A percentile compares a stretch with the other conserved stretches of the same genome.
phyloP scores from a whole-genome alignment of 768 basidiomycete species.

The Pleurotus salmoneostramineus region DNA sequence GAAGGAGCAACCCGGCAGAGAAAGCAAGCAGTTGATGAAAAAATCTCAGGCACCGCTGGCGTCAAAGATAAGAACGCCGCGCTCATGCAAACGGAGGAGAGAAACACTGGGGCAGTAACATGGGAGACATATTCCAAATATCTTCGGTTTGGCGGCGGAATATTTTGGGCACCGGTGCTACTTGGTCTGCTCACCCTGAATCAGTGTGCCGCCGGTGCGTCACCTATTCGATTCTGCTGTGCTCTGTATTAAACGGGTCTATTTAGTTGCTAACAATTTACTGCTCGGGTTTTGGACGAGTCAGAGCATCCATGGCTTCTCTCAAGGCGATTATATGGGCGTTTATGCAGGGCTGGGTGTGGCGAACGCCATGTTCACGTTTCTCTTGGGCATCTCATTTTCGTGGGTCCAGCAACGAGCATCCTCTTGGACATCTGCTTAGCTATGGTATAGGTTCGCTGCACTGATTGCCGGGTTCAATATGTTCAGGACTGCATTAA shows the following conservation, averaged over 20 bases:
- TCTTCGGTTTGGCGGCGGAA: slow-evolving; percentile 41
- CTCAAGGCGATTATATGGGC: slow-evolving; percentile 66
- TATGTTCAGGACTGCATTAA: slow-evolving; percentile 54
- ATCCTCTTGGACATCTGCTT: background rate
- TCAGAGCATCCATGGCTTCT: slow-evolving; percentile 47
- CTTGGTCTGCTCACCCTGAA: slow-evolving; percentile 37
- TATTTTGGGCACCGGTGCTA: slow-evolving; percentile 44
- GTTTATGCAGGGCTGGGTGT: slow-evolving; percentile 46
- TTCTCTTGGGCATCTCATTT: slow-evolving; percentile 43
- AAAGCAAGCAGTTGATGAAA: slow-evolving; percentile 1
- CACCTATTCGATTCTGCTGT: background rate
- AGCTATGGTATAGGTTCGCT: slow-evolving; percentile 22
- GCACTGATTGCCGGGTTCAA: slow-evolving; percentile 37
- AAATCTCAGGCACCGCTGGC: slow-evolving; percentile 6
- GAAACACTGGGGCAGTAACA: slow-evolving; percentile 48
- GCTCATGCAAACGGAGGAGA: slow-evolving; percentile 55
- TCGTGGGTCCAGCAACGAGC: slow-evolving; percentile 31
- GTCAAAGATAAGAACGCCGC: slow-evolving; percentile 23
- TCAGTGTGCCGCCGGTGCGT: slow-evolving; percentile 48
- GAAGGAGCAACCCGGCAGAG: background rate
- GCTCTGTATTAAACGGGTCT: background rate
- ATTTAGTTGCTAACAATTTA: slow-evolving; percentile 55
- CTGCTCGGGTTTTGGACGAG: slow-evolving; percentile 76
- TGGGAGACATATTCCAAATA: slow-evolving; percentile 49
- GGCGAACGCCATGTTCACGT: slow-evolving; percentile 47